A percentile compares a stretch with the other conserved stretches of the same genome.
Conservation (phyloP, 352 stramenopile genomes). For the Globisporangium orthogonon region DNA sequence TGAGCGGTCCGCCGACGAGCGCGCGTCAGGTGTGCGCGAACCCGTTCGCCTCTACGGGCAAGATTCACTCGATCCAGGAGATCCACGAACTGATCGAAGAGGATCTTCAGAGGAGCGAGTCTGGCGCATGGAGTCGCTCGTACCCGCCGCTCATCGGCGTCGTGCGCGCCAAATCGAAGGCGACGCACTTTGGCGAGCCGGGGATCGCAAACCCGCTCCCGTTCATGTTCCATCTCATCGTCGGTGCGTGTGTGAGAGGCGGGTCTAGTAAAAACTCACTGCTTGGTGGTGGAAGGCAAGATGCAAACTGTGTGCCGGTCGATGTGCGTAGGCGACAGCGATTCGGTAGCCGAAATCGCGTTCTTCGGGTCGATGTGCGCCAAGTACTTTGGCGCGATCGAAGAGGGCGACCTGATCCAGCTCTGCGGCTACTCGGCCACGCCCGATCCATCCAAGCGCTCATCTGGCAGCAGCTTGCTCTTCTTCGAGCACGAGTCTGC, state of each 20-base stretch:
- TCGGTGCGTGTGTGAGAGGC: slow-evolving; percentile 22
- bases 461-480: slow-evolving; percentile 14
- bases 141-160: slow-evolving; percentile 37
- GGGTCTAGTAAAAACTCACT: no score
- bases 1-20: not conserved
- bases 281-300: no score
- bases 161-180: slow-evolving; percentile 50
- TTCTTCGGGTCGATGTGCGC: slow-evolving; percentile 67
- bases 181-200: slow-evolving; percentile 40
- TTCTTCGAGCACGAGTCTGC: slow-evolving; percentile 28
- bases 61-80: slow-evolving; percentile 18
- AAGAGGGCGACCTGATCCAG: slow-evolving; percentile 61
- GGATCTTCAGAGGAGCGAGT: not conserved
- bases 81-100: slow-evolving; percentile 10
- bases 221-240: slow-evolving; percentile 58
- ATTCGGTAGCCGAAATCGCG: slow-evolving; percentile 37
- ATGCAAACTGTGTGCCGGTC: not conserved
- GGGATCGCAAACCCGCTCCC: slow-evolving; percentile 40
- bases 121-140: not conserved
- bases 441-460: slow-evolving; percentile 7
- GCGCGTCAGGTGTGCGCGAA: slow-evolving; percentile 15
- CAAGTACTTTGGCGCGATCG: slow-evolving; percentile 38
- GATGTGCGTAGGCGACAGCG: slow-evolving; percentile 29
- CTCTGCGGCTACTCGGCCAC: slow-evolving; percentile 30
- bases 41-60: slow-evolving; percentile 17